Conservation (phyloP, 345 rosid species). For the Gossypium rotundifolium region DNA sequence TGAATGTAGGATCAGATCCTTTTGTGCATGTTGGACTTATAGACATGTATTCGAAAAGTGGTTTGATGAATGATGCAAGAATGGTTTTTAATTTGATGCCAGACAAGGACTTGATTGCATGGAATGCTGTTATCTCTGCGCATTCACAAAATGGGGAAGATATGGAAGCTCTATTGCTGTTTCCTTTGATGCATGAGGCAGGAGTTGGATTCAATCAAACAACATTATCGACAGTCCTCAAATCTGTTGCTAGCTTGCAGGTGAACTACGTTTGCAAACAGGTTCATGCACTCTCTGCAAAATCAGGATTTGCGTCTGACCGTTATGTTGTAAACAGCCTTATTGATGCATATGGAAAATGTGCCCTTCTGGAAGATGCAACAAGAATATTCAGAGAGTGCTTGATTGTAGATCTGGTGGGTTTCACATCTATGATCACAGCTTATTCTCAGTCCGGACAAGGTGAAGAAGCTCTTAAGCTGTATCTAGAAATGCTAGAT, state of each 20-base stretch:
- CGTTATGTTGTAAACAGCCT: conserved; percentile 45
- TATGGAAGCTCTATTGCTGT: conserved; percentile 39
- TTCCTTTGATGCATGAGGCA: conserved; percentile 32
- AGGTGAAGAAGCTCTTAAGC: conserved; percentile 62
- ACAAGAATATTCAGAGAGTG: conserved; percentile 32
- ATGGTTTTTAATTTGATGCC: conserved; percentile 32
- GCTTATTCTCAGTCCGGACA: conserved; percentile 51
- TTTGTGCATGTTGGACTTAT: conserved; percentile 52
- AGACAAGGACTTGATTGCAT: conserved; percentile 44
- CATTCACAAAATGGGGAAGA: conserved; percentile 46
- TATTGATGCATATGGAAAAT: conserved; percentile 55
- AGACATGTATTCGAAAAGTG: conserved; percentile 49
- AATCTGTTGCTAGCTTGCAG: conserved; percentile 40
- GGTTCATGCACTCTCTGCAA: conserved; percentile 38
- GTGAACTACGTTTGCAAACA: conserved; percentile 30
- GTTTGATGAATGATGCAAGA: conserved; percentile 33
- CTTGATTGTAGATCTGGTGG: conserved; percentile 35
- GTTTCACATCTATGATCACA: conserved; percentile 50
- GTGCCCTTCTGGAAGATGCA: conserved; percentile 39
- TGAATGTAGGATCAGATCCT: conserved; percentile 34
- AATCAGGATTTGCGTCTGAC: conserved; percentile 41
- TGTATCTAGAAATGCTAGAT: conserved; percentile 37
- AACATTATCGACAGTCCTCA: conserved; percentile 51
- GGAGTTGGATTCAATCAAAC: conserved; percentile 49
- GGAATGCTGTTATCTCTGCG: conserved; percentile 57